Percentiles rank a stretch among this genome's conserved stretches.
These are phyloP conservation scores for Hydnomerulius pinastri DNA, from an alignment of 768 basidiomycete genomes.

Conservation along the genomic window DNA sequence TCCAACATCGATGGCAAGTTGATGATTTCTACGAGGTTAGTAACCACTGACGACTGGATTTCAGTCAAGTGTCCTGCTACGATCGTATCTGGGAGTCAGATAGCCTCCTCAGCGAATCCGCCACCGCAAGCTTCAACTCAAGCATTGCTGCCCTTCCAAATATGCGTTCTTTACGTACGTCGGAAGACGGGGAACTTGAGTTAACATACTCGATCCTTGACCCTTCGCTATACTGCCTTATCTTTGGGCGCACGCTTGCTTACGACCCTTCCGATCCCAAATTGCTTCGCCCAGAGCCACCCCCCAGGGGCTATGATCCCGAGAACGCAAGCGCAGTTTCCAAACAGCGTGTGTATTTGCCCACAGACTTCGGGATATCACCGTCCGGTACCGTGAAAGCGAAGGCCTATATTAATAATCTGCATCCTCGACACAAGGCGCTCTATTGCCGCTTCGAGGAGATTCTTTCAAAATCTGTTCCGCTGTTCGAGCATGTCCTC, in stretches of 20 bases:
- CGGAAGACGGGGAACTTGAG: conserved; percentile 14
- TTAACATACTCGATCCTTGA: conserved; percentile 39
- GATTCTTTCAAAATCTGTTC: conserved; percentile 40
- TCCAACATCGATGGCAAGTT: conserved; percentile 38
- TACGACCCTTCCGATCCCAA: conserved; percentile 20
- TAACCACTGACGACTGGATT: neutral
- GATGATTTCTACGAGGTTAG: neutral
- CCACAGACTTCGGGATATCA: conserved; percentile 43
- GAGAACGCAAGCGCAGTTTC: conserved; percentile 45
- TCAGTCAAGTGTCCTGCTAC: conserved; percentile 56
- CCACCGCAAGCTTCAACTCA: conserved; percentile 18
- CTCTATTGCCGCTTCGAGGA: conserved; percentile 36
- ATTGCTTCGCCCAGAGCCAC: conserved; percentile 26
- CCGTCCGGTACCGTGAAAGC: conserved; percentile 32
- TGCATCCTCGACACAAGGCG: conserved; percentile 37
- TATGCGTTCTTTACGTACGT: conserved; percentile 2
- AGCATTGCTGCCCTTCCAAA: conserved; percentile 25
- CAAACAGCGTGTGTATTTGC: conserved; percentile 42
- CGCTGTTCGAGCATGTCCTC: conserved; percentile 53
- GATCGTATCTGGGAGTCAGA: conserved; percentile 55
- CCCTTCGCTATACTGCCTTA: conserved; percentile 39
- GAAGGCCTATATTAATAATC: conserved; percentile 56
- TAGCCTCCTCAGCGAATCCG: conserved; percentile 19
- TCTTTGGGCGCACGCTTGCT: conserved; percentile 43
- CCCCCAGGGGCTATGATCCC: conserved; percentile 21